Evolutionary conservation across 2,329 filamentous ascomycete species (phyloP), one percentile per base, ranked within the genome.

Genomic region (Aureobasidium vineae): DNA sequence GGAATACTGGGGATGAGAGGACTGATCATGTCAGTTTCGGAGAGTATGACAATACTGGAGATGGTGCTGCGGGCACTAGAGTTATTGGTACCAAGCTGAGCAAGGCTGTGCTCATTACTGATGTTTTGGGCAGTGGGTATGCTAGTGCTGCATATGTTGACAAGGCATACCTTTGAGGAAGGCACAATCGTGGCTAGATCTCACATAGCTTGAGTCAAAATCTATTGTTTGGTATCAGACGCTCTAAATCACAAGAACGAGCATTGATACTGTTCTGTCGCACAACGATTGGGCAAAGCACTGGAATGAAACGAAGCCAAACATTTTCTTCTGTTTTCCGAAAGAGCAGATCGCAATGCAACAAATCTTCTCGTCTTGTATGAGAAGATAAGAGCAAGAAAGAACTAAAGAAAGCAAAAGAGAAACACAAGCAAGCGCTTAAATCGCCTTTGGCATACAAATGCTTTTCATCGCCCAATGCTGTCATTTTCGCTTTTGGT

Each of bases 21-120:
- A 86, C 84, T 1, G 79, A 77, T 40, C 76, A 84, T 50, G 83
- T 88, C 1, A 74, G 78, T 31, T 88, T 84, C 69, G 84, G 76
- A 11, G 87, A 89, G 78, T 88, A 83, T 71, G 75, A 70, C 23
- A 89, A 89, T 75, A 81, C 80, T 1, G 87, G 87, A 1, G 73
- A 77, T 38, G 87, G 87, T 2, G 79, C 86, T 2, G 74, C 76
- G 21, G 85, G 85, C 0, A 80, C 78, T 0, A 78, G 86, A 59
- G 78, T 75, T 67, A 85, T 85, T 70, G 73, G 79, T 1, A 78
- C 73, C 43, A 79, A 75, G 66, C 67, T 83, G 53, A 73, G 70
- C 33, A 68, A 74, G 52, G 73, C 82, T 26, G 71, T 84, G 21
- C 68, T 70, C 5, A 83, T 85, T 63, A 71, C 72, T 3, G 77